A percentile compares a stretch with the other conserved stretches of the same genome.
Evolutionary conservation across 2,329 filamentous ascomycete species (phyloP).

Genomic region (Pseudogymnoascus sp.): DNA sequence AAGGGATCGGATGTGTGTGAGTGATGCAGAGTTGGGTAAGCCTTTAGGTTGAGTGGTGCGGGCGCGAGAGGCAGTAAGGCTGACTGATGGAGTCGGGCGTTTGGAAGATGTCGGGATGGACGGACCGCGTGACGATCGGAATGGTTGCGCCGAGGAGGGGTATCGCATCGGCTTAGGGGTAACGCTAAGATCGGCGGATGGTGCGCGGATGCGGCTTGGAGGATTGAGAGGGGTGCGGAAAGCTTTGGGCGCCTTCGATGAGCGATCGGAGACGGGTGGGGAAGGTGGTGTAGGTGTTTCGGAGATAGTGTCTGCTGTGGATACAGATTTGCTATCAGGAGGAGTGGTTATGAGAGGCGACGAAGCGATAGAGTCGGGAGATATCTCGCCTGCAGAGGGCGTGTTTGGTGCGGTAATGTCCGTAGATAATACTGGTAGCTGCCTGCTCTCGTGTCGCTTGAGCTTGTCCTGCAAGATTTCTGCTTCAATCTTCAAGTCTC

Average conservation of each 20-base stretch:
- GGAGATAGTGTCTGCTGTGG: conserved; percentile 50
- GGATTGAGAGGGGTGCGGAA: conserved; percentile 25
- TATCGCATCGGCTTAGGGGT: conserved; percentile 43
- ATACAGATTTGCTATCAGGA: conserved; percentile 61
- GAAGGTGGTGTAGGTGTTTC: conserved; percentile 80
- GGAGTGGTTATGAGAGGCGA: conserved; percentile 88
- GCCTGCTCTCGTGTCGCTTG: conserved; percentile 58
- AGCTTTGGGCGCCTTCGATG: conserved; percentile 31
- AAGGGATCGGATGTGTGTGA: conserved; percentile 86
- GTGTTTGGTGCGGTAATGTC: conserved; percentile 60
- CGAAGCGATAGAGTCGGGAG: conserved; percentile 78
- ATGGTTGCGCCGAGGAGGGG: not conserved
- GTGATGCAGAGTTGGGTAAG: conserved; percentile 57
- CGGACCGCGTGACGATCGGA: conserved; percentile 30
- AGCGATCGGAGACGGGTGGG: conserved; percentile 84
- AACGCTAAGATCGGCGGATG: conserved; percentile 46
- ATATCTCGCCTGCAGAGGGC: conserved; percentile 54
- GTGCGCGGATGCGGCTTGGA: conserved; percentile 44
- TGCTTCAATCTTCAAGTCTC: conserved; percentile 87
- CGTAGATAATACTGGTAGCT: conserved; percentile 53
- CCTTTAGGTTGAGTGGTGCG: conserved; percentile 30
- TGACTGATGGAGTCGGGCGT: conserved; percentile 31
- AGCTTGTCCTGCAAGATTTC: conserved; percentile 94
- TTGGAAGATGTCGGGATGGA: conserved; percentile 19
- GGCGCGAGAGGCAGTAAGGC: conserved; percentile 28